phyloP scores from a whole-genome alignment of 2,329 filamentous ascomycete genomes.

The Lithohypha guttulata region DNA sequence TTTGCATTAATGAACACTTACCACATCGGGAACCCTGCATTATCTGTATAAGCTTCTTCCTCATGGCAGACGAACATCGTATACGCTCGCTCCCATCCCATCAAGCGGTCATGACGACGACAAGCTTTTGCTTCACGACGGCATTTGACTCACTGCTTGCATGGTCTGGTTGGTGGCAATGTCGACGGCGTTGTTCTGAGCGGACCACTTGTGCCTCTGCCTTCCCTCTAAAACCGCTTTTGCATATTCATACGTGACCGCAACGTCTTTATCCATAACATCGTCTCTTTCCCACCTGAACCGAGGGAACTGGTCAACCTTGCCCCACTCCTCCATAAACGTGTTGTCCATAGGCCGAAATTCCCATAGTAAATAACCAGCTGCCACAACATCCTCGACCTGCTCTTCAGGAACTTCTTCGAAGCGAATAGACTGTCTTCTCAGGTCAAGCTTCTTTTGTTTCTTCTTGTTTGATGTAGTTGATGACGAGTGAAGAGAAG shows the following conservation, averaged over 20 bases:
- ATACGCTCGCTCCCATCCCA: too few species aligned
- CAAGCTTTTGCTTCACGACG: neutral
- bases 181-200: too few species aligned
- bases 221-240: neutral
- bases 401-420: constrained; percentile 1
- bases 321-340: constrained; percentile 5
- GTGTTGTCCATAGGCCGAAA: constrained; percentile 6
- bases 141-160: neutral
- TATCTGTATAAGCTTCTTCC: too few species aligned
- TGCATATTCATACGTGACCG: constrained; percentile 4
- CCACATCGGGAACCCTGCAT: too few species aligned
- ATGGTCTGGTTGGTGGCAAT: neutral
- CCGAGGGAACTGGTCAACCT: neutral
- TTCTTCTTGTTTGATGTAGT: neutral
- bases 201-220: neutral
- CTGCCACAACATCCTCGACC: neutral
- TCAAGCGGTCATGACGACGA: too few species aligned
- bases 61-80: too few species aligned
- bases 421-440: neutral
- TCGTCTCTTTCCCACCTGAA: constrained; percentile 1
- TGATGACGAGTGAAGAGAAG: neutral
- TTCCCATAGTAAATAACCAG: neutral
- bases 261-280: constrained; percentile 6
- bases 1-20: too few species aligned
- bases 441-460: neutral